These are phyloP conservation scores for Blastocystis sp. DNA, from an alignment of 352 stramenopile species.

Conservation along the genomic window DNA sequence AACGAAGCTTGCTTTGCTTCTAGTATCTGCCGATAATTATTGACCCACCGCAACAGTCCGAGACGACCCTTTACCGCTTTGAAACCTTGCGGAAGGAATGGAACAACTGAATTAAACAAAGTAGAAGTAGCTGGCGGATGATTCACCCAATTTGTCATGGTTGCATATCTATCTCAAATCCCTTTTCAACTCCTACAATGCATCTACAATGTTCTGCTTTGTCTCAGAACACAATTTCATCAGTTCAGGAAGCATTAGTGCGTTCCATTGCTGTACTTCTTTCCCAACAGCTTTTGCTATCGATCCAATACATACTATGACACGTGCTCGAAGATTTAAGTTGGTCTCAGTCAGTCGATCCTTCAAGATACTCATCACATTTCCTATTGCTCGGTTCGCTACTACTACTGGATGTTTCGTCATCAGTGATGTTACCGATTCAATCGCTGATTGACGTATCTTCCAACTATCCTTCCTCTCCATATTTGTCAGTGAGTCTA, in stretches of 20 bases:
- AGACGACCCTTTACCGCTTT: slow-evolving; percentile 1
- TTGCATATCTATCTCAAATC: not conserved
- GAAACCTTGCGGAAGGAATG: not conserved
- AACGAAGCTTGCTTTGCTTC: not conserved
- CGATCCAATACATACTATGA: not conserved
- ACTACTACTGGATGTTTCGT: not conserved
- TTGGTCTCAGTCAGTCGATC: slow-evolving; percentile 21
- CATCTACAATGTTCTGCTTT: slow-evolving; percentile 11
- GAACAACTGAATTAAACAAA: not conserved
- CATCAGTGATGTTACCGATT: not conserved
- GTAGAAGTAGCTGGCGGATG: not conserved
- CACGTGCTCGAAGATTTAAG: slow-evolving; percentile 32
- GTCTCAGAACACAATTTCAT: not conserved
- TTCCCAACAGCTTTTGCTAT: not conserved
- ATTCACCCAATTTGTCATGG: slow-evolving; percentile 14
- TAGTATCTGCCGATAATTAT: not conserved
- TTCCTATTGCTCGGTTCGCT: not conserved
- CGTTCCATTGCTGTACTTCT: not conserved
- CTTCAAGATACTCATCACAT: not conserved
- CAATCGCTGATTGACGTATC: not conserved
- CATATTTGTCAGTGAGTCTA: not conserved
- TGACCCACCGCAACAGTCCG: not conserved
- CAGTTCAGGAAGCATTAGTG: not conserved
- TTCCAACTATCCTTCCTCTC: slow-evolving; percentile 49
- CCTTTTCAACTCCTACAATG: not conserved